Evolutionary conservation across 768 basidiomycete species (phyloP), one percentile per base, ranked within the genome.

Genomic region (Leccinum barrowsii): DNA sequence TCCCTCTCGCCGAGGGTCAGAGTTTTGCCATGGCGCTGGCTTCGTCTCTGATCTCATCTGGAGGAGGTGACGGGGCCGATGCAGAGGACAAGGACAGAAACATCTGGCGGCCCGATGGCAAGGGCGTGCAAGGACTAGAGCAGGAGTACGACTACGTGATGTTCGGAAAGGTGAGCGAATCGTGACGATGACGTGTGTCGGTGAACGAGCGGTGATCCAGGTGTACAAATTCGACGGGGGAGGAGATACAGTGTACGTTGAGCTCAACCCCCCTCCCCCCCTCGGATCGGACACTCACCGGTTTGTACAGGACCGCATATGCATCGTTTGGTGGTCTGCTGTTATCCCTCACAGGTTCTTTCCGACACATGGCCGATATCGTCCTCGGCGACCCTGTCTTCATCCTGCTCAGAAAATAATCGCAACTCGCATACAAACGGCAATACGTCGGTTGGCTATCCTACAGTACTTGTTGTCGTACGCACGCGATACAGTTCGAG

Each of bases 111-210:
- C 92, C 92, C 52, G 91, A 92, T 68, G 87, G 87, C 37, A 94
- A 87, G 74, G 92, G 83, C 13, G 82, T 80, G 64, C 80, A 83
- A 70, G 95, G 87, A 11, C 72, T 99, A 26, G 96, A 98, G 62
- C 90, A 94, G 58, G 94, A 98, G 63, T 99, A 94, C 68, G 95
- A 98, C 69, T 99, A 98, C 78, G 96, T 99, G 63, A 98, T 98
- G 94, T 94, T 92, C 72, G 96, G 96, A 32, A 98, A 95, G 86
- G 94, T 95, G 63, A 58, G 63, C 11, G 32, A 48, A 46, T 50
- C 26, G 11, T 56, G 19, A 21, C 50, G 17, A 26, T 7, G 32
- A 26, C 10, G 5, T 26, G 21, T 22, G 13, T 51, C 4, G 12
- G 52, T 61, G 34, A 68, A 58, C 42, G 57, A 68, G 55, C 58